A percentile compares a stretch with the other conserved stretches of the same genome.
These are phyloP conservation scores for Botrytis galanthina DNA, from an alignment of 2,329 filamentous ascomycete genomes.

Conservation along the genomic window DNA sequence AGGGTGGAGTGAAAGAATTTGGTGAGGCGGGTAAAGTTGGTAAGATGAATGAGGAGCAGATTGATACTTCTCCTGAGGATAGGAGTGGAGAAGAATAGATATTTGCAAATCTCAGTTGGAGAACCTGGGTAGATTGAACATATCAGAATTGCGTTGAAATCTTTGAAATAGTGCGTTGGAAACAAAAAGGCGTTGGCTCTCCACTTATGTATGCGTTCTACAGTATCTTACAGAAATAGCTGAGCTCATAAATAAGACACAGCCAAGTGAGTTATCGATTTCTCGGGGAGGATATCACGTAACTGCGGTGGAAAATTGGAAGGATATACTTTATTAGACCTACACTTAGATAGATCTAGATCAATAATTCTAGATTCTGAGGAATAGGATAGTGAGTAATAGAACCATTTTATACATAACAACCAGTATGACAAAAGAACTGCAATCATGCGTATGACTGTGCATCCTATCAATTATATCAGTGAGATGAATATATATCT, in stretches of 20 bases:
- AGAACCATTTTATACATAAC: background rate
- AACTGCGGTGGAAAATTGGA: background rate
- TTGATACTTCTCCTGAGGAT: background rate
- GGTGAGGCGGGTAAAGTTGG: constrained; percentile 24
- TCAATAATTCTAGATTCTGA: background rate
- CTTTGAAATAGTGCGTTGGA: background rate
- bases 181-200: background rate
- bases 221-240: background rate
- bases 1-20: constrained; percentile 32
- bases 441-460: background rate
- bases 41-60: background rate
- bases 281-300: background rate
- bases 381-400: background rate
- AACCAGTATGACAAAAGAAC: background rate
- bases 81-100: background rate
- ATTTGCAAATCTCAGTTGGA: background rate
- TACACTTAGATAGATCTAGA: background rate
- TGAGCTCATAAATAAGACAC: background rate
- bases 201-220: background rate
- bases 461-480: background rate
- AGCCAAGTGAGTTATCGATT: background rate
- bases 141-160: background rate
- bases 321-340: background rate
- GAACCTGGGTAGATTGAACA: background rate
- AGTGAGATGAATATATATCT: background rate